These are phyloP conservation scores for Bertia moriformis DNA, from an alignment of 2,329 filamentous ascomycete species.

Conservation along the genomic window DNA sequence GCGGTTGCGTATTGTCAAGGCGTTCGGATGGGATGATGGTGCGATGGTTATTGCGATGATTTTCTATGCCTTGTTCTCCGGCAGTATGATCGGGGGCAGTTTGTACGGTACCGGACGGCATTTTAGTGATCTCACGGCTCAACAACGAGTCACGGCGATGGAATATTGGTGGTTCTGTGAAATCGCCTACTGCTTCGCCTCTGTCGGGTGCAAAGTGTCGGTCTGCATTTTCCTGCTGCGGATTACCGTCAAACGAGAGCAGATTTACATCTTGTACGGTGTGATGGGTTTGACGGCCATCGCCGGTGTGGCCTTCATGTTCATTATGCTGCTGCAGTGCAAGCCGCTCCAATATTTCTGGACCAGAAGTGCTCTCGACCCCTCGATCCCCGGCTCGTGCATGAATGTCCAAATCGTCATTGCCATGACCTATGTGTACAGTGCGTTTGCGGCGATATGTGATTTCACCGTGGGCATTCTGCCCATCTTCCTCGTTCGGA, in stretches of 20 bases:
- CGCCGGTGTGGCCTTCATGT: constrained; percentile 17
- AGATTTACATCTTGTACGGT: constrained; percentile 19
- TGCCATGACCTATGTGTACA: constrained; percentile 34
- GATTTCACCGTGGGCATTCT: constrained; percentile 37
- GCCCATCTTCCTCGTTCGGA: constrained; percentile 36
- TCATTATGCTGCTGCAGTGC: constrained; percentile 1
- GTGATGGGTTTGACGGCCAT: constrained; percentile 18
- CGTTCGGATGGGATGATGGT: constrained; percentile 17
- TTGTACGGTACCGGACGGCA: background rate
- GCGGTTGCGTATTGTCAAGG: constrained; percentile 19
- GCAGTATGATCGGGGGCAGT: background rate
- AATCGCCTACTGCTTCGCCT: constrained; percentile 13
- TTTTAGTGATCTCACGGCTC: background rate
- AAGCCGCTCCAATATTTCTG: constrained; percentile 16
- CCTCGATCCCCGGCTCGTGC: constrained; percentile 14
- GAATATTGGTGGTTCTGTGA: constrained; percentile 1
- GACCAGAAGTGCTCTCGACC: constrained; percentile 10
- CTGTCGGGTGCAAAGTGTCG: constrained; percentile 23
- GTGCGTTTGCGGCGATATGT: constrained; percentile 25
- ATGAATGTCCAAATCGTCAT: constrained; percentile 28
- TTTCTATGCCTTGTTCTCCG: constrained; percentile 2
- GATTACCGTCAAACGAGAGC: constrained; percentile 15
- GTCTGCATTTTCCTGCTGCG: constrained; percentile 26
- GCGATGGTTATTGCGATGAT: constrained; percentile 15
- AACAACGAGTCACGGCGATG: background rate